Evolutionary conservation across 768 basidiomycete genomes (phyloP), one percentile per base, ranked within the genome.

Genomic region (Hericium erinaceus): DNA sequence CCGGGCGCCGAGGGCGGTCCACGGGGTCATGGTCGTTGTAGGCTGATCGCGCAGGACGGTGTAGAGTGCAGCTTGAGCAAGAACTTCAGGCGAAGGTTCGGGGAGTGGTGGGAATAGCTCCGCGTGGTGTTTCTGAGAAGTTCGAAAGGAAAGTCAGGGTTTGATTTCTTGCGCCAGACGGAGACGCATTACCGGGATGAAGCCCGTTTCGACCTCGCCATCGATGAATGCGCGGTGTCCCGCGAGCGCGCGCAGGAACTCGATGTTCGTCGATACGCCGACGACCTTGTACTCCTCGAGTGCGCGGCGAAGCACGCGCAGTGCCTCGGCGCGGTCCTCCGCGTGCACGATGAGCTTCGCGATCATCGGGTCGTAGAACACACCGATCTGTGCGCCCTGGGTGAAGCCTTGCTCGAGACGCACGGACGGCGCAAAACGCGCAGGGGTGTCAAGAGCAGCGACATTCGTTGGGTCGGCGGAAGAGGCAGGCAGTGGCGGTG

Each of bases 301-400:
- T 4, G 91, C 92, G 57, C 82, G 83, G 2, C 89, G 74, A 59
- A 97, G 76, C 66, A 91, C 77, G 16, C 91, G 77, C 65, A 98
- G 69, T 0, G 94, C 94, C 66, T 94, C 91, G 2, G 82, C 82
- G 20, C 94, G 80, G 69, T 94, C 88, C 26, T 82, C 74, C 13
- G 91, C 94, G 63, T 92, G 89, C 9, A 90, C 91, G 16, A 98
- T 87, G 5, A 97, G 84, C 68, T 95, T 95, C 2, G 90, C 85
- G 58, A 95, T 93, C 83, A 95, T 85, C 0, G 92, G 91, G 64
- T 95, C 92, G 68, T 94, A 95, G 69, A 84, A 93, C 1, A 93
- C 87, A 20, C 90, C 89, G 46, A 92, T 92, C 61, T 86, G 82
- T 15, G 88, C 78, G 4, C 88, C 89, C 65, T 86, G 80, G 2